phyloP scores from a whole-genome alignment of 768 basidiomycete species.

The Boletus subcaerulescens region DNA sequence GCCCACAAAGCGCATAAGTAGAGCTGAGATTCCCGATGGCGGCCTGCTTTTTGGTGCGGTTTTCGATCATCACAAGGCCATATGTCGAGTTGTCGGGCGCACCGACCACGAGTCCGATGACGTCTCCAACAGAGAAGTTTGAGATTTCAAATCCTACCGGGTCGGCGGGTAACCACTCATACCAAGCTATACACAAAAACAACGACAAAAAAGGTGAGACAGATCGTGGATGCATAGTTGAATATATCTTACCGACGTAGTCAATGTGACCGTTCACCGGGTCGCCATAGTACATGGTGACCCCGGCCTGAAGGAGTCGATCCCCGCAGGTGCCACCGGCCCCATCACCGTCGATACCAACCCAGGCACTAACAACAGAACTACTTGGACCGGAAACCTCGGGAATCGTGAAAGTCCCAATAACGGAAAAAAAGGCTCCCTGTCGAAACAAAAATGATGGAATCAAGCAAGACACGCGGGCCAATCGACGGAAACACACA shows the following conservation, averaged over 20 bases:
- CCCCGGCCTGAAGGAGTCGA: neutral
- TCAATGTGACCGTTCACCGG: no score
- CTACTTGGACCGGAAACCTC: neutral
- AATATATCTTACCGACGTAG: no score
- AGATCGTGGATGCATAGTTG: no score
- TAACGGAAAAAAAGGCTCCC: slow-evolving; percentile 4
- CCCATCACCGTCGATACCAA: slow-evolving; percentile 9
- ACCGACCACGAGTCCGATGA: slow-evolving; percentile 1
- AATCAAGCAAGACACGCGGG: neutral
- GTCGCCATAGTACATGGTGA: no score
- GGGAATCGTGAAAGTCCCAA: slow-evolving; percentile 1
- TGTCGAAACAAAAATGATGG: neutral
- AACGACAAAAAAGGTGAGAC: neutral
- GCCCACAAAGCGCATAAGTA: neutral
- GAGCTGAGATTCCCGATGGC: neutral
- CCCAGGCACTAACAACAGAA: neutral
- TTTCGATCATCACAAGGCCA: neutral
- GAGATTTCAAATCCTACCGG: no score
- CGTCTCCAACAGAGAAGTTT: slow-evolving; percentile 12
- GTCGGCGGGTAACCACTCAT: no score
- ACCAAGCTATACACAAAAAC: slow-evolving; percentile 5
- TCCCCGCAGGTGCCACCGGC: no score
- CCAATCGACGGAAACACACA: neutral
- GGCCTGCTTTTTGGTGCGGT: neutral
- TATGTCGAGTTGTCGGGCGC: neutral